phyloP scores from a whole-genome alignment of 805 yeast genomes.

The Peterozyma xylosa region DNA sequence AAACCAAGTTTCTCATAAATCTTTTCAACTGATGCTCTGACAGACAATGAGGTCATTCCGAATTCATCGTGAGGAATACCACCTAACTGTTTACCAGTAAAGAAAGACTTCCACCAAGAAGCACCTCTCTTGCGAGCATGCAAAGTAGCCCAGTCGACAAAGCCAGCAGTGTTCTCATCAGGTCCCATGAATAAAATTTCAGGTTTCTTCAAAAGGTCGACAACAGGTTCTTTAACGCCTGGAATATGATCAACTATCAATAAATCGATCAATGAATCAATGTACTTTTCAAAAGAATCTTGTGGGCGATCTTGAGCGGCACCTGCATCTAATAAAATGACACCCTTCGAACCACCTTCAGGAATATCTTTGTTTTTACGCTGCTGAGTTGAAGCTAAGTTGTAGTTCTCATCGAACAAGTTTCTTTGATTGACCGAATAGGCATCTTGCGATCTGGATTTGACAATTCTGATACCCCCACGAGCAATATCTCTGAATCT shows the following conservation, averaged over 20 bases:
- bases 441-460: conserved; percentile 78
- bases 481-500: conserved; percentile 96
- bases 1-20: conserved; percentile 74
- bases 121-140: conserved; percentile 93
- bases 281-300: conserved; percentile 85
- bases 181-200: conserved; percentile 97
- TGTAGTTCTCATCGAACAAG: conserved; percentile 93
- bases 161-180: conserved; percentile 96
- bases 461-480: conserved; percentile 96
- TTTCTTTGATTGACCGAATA: conserved; percentile 80
- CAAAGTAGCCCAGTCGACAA: conserved; percentile 94
- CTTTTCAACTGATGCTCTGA: conserved; percentile 83
- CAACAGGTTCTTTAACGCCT: conserved; percentile 74
- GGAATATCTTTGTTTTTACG: conserved; percentile 97
- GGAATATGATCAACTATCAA: conserved; percentile 64
- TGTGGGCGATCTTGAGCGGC: conserved; percentile 71
- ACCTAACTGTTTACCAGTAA: conserved; percentile 90
- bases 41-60: conserved; percentile 96
- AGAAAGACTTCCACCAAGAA: conserved; percentile 97
- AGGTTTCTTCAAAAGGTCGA: conserved; percentile 74
- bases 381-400: conserved; percentile 93
- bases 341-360: conserved; percentile 99
- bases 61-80: conserved; percentile 98
- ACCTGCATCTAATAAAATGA: conserved; percentile 69
- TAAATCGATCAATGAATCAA: conserved; percentile 84